Base-by-base conservation (phyloP, 2,329 filamentous ascomycete species). In the Emydomyces testavorans region DNA sequence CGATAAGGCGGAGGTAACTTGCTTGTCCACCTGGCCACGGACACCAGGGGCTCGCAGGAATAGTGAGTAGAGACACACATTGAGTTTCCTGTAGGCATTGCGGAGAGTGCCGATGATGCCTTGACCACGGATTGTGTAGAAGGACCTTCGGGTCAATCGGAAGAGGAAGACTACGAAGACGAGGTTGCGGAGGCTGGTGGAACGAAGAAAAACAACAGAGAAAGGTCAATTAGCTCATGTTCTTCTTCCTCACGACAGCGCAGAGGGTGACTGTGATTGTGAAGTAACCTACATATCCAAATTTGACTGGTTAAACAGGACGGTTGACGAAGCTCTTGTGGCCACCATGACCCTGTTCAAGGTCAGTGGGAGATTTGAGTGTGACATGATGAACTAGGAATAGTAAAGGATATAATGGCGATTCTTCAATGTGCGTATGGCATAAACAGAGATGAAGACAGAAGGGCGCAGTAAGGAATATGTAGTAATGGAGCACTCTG, bases 41-140 rank as follows among this genome's bases (percentile, higher is more conserved):
- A 98, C 87, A 48, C 89, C 88, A 1, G 92, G 92, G 26, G 86
- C 77, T 52, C 80, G 80, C 39, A 98, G 76, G 71, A 98, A 92
- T 62, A 87, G 76, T 52, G 85, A 85, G 66, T 94, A 98, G 43
- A 83, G 73, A 52, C 80, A 77, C 54, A 86, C 79, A 54, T 83
- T 83, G 53, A 82, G 62, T 54, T 80, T 76, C 53, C 73, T 71
- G 71, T 92, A 95, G 53, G 85, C 68, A 65, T 90, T 81, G 60
- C 78, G 71, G 52, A 87, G 60, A 50, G 85, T 85, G 54, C 90
- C 90, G 61, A 94, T 68, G 58, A 92, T 65, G 55, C 92, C 92
- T 63, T 92, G 87, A 56, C 92, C 92, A 60, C 85, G 86, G 56
- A 96, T 75, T 62, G 92, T 85, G 70, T 87, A 83, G 63, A 86